These are phyloP conservation scores for Polygonum aviculare DNA, from an alignment of 148 eudicot genomes.

Conservation along the genomic window DNA sequence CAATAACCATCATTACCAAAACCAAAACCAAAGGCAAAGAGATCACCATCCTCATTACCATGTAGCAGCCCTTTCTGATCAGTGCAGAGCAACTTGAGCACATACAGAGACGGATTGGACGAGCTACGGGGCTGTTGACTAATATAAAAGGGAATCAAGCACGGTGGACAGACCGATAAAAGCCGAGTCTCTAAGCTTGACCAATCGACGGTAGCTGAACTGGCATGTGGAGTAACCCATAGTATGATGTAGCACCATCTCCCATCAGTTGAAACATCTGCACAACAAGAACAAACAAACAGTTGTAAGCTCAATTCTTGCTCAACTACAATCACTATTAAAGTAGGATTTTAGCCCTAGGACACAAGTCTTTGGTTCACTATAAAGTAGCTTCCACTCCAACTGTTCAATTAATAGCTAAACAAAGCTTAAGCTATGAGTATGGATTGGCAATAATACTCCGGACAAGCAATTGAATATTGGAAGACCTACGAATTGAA, in stretches of 20 bases:
- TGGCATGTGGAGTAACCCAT: conserved; percentile 63
- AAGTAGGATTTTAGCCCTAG: neutral
- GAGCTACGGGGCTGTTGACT: conserved; percentile 34
- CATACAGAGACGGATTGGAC: conserved; percentile 41
- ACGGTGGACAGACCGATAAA: conserved; percentile 54
- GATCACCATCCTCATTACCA: conserved; percentile 30
- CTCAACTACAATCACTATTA: too few relatives aligned
- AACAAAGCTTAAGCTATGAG: too few relatives aligned
- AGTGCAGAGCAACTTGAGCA: conserved; percentile 51
- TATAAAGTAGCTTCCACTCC: neutral
- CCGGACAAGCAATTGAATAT: too few relatives aligned
- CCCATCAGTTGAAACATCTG: conserved; percentile 79
- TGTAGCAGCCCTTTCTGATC: conserved; percentile 62
- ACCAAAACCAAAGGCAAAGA: neutral
- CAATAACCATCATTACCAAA: neutral
- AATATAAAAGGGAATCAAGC: conserved; percentile 39
- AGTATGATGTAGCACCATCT: conserved; percentile 70
- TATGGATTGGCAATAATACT: neutral
- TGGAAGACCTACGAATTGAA: neutral
- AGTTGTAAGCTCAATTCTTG: neutral
- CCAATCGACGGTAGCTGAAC: conserved; percentile 39
- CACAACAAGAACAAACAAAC: neutral
- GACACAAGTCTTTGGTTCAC: neutral
- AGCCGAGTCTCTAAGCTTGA: conserved; percentile 59
- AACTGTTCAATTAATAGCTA: too few relatives aligned